phyloP scores from a whole-genome alignment of 352 stramenopile species.

The Pythium graminicola region DNA sequence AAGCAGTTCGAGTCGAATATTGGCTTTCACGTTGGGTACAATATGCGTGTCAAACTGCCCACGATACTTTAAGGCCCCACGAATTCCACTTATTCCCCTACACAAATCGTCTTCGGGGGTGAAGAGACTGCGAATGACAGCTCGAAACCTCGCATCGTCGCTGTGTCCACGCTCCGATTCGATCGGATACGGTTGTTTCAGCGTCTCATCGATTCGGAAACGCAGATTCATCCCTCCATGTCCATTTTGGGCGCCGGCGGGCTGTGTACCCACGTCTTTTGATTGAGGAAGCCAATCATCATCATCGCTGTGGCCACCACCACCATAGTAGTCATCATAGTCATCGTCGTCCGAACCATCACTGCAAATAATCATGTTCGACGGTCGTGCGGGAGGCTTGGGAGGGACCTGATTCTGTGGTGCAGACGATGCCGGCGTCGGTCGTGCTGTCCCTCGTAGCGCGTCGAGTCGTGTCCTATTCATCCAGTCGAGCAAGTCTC shows the following conservation, averaged over 20 bases:
- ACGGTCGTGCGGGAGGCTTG: background rate
- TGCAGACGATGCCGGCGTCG: background rate
- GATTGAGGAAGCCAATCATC: slow-evolving; percentile 18
- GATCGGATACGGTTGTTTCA: slow-evolving; percentile 43
- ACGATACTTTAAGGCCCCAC: slow-evolving; percentile 52
- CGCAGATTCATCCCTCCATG: background rate
- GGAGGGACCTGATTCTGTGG: slow-evolving; percentile 1
- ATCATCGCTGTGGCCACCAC: slow-evolving; percentile 26
- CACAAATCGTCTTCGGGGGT: slow-evolving; percentile 59
- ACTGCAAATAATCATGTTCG: slow-evolving; percentile 47
- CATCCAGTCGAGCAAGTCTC: slow-evolving; percentile 50
- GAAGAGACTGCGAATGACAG: slow-evolving; percentile 69
- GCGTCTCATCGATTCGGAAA: slow-evolving; percentile 25
- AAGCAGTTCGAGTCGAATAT: slow-evolving; percentile 57
- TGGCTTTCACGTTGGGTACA: slow-evolving; percentile 59
- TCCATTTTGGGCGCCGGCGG: slow-evolving; percentile 2
- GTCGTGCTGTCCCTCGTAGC: slow-evolving; percentile 2
- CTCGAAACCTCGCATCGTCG: slow-evolving; percentile 57
- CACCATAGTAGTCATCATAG: slow-evolving; percentile 30
- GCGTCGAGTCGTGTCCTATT: slow-evolving; percentile 1
- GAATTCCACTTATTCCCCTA: slow-evolving; percentile 43
- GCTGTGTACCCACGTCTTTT: background rate
- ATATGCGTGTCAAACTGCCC: slow-evolving; percentile 42
- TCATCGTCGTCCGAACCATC: slow-evolving; percentile 57
- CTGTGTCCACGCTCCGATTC: slow-evolving; percentile 32